Evolutionary conservation across 768 basidiomycete genomes (phyloP), one percentile per base, ranked within the genome.

Genomic region (Hypholoma sublateritium): DNA sequence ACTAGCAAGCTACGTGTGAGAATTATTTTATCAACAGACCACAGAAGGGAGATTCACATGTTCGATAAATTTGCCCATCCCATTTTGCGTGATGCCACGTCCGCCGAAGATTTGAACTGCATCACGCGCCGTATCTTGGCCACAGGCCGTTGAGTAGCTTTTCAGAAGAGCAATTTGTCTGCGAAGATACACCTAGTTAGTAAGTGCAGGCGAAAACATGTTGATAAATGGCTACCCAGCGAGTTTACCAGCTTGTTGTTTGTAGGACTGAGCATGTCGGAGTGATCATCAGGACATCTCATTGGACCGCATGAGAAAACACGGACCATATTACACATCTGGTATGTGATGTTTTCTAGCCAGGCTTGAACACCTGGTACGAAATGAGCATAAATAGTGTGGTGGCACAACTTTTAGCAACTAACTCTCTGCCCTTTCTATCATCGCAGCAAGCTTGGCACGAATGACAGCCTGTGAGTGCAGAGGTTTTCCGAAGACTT

Each of bases 401-500:
- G 25, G 46, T 2, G 49, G 52, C 19, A 24, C n/a, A 5, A 39
- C 3, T 32, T n/a, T n/a, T 48, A 4, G 44, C 53, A 17, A 62
- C 67, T 57, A 55, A 71, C 79, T 77, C 65, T 83, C 81, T 47
- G 75, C 80, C 50, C 90, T 84, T 28, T 91, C 81, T 53, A 97
- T 94, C 93, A 98, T 98, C 5, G 67, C 77, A 3, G 94, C 94
- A 46, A 98, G 72, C 77, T 95, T 97, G 43, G 84, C 74, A 19
- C 95, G 86, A 64, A 98, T 91, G 57, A 98, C 90, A 0, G 95
- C 84, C 67, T 93, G 90, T 3, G 88, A 83, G 59, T 83, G 82
- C 41, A 96, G 75, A 3, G 89, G 92, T 71, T 91, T 95, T 50
- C 95, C 95, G 64, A 96, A 96, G 8, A 93, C 95, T 65, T 92